phyloP scores from a whole-genome alignment of 140 eudicot genomes.

The Anethum foeniculum region DNA sequence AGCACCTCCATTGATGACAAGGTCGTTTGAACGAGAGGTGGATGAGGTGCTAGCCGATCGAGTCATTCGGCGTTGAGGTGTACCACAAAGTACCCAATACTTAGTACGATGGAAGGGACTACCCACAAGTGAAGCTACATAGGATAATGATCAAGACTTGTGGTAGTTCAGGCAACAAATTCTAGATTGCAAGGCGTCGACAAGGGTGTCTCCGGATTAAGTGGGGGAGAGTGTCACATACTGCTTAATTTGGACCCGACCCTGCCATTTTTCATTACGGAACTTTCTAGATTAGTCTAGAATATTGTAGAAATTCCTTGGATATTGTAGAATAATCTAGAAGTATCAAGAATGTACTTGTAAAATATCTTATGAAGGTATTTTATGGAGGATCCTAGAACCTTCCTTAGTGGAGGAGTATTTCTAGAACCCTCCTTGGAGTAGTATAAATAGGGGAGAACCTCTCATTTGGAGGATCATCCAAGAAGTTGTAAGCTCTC shows the following conservation, averaged over 20 bases:
- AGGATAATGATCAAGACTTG: neutral
- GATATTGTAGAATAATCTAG: neutral
- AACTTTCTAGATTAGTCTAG: neutral
- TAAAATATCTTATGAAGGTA: neutral
- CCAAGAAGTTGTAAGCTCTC: no score
- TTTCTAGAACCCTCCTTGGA: no score
- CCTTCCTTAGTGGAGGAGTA: neutral
- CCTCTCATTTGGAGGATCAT: no score
- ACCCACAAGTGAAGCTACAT: no score
- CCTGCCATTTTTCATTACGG: neutral
- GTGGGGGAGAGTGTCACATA: neutral
- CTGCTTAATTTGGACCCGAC: neutral
- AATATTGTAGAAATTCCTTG: neutral
- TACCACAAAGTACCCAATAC: no score
- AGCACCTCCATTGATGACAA: neutral
- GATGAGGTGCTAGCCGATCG: neutral
- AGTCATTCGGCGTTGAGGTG: neutral
- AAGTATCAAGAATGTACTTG: neutral
- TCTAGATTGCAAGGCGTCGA: neutral
- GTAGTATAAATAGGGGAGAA: no score
- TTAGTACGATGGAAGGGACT: no score
- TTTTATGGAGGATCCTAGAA: neutral
- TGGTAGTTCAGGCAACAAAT: conserved; percentile 4
- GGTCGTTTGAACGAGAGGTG: neutral
- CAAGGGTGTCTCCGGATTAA: neutral